phyloP scores from a whole-genome alignment of 2,329 filamentous ascomycete genomes.

The Penicillium sclerotigenum region DNA sequence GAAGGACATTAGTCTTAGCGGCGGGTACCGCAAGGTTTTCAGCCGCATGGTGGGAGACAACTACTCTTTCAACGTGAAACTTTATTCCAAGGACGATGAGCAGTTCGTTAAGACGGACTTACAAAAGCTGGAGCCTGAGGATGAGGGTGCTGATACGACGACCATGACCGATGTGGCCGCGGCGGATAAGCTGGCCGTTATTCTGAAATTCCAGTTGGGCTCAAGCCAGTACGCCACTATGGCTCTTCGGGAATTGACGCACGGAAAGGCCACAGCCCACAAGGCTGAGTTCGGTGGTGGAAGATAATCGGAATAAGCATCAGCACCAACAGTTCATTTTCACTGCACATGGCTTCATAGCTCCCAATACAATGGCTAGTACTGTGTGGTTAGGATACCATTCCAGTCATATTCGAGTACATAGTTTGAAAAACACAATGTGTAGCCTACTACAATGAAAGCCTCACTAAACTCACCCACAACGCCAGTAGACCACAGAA shows the following conservation, averaged over 20 bases:
- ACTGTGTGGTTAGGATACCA: not conserved
- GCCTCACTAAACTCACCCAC: not conserved
- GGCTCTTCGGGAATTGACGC: constrained; percentile 75
- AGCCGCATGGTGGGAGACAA: constrained; percentile 66
- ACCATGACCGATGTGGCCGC: constrained; percentile 9
- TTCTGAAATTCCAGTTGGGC: constrained; percentile 71
- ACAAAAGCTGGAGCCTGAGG: constrained; percentile 58
- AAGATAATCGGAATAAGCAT: constrained; percentile 10
- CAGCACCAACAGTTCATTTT: not conserved
- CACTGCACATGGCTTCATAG: not conserved
- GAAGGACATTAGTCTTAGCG: constrained; percentile 83
- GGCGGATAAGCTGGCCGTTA: constrained; percentile 59
- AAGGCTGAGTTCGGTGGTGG: constrained; percentile 61
- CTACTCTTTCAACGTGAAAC: constrained; percentile 65
- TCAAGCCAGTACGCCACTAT: constrained; percentile 83
- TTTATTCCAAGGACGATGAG: constrained; percentile 64
- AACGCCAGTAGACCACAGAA: not conserved
- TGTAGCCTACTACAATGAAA: not conserved
- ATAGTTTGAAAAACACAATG: not conserved
- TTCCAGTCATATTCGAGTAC: not conserved
- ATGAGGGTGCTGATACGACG: constrained; percentile 25
- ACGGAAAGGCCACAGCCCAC: constrained; percentile 60
- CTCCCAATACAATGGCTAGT: not conserved
- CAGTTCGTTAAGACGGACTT: constrained; percentile 89
- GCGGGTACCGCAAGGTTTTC: constrained; percentile 82